Evolutionary conservation across 2,329 filamentous ascomycete species (phyloP).

Genomic region (Karstenula rhodostoma): DNA sequence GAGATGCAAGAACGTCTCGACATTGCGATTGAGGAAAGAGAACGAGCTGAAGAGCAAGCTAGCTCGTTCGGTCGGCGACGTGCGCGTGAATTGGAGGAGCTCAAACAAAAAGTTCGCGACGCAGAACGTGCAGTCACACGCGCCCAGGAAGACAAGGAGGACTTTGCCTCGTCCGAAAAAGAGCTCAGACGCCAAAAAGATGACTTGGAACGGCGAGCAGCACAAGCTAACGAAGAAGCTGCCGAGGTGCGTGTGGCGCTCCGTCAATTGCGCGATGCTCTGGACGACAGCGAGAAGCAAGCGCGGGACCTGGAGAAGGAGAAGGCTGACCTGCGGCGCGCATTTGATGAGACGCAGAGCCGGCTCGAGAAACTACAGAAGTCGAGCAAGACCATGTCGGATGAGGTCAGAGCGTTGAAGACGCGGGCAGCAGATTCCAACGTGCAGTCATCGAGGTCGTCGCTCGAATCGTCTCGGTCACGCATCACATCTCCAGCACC

Average conservation of each 20-base stretch:
- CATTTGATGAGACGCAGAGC: conserved; percentile 79
- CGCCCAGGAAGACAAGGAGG: conserved; percentile 77
- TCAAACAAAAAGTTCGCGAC: conserved; percentile 80
- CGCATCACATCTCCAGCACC: conserved; percentile 58
- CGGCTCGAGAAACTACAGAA: conserved; percentile 83
- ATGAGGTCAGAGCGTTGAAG: conserved; percentile 64
- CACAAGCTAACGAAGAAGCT: conserved; percentile 75
- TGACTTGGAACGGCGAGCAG: conserved; percentile 76
- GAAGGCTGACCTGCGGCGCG: conserved; percentile 74
- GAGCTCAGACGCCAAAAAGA: conserved; percentile 78
- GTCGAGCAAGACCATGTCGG: conserved; percentile 67
- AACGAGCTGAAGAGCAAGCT: conserved; percentile 90
- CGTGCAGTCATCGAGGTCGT: conserved; percentile 64
- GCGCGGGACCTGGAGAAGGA: conserved; percentile 85
- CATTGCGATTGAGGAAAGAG: conserved; percentile 89
- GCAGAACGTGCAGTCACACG: conserved; percentile 78
- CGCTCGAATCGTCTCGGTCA: conserved; percentile 62
- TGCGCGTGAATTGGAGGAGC: conserved; percentile 84
- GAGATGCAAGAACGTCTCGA: conserved; percentile 93
- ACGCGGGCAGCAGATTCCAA: conserved; percentile 53
- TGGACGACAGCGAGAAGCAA: conserved; percentile 89
- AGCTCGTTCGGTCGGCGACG: conserved; percentile 78
- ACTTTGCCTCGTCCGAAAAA: conserved; percentile 75
- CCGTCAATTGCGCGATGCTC: conserved; percentile 76
- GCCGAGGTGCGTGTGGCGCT: conserved; percentile 80